These are phyloP conservation scores for Botrytis cinerea DNA, from an alignment of 2,329 filamentous ascomycete species.

Conservation along the genomic window DNA sequence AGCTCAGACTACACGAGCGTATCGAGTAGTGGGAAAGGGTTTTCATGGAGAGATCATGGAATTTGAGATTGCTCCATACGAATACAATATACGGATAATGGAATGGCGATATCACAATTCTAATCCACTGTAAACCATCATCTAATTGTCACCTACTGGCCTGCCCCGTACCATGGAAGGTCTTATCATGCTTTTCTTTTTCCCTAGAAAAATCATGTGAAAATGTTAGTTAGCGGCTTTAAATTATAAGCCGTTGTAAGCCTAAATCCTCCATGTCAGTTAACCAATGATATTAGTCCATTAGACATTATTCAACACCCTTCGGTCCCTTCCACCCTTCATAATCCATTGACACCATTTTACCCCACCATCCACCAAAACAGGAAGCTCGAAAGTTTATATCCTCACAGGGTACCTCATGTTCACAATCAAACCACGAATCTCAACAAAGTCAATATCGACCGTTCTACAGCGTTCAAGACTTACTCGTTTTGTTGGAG, in stretches of 20 bases:
- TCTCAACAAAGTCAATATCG: slow-evolving; percentile 21
- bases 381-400: slow-evolving; percentile 17
- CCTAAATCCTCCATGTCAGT: background rate
- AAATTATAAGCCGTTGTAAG: background rate
- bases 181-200: background rate
- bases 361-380: slow-evolving; percentile 11
- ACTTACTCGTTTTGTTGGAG: background rate
- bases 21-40: background rate
- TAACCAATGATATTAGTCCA: background rate
- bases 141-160: background rate
- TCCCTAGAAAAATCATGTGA: background rate
- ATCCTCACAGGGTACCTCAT: slow-evolving; percentile 8
- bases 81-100: background rate
- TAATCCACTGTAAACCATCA: background rate
- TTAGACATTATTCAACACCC: background rate
- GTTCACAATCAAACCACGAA: slow-evolving; percentile 20
- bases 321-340: background rate
- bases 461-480: slow-evolving; percentile 1
- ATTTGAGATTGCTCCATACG: background rate
- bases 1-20: background rate
- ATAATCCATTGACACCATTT: background rate
- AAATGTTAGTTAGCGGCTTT: background rate
- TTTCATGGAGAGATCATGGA: background rate
- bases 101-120: background rate
- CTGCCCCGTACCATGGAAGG: background rate